A percentile compares a stretch with the other conserved stretches of the same genome.
phyloP scores from a whole-genome alignment of 2,329 filamentous ascomycete genomes.

The Aspergillus neotritici region DNA sequence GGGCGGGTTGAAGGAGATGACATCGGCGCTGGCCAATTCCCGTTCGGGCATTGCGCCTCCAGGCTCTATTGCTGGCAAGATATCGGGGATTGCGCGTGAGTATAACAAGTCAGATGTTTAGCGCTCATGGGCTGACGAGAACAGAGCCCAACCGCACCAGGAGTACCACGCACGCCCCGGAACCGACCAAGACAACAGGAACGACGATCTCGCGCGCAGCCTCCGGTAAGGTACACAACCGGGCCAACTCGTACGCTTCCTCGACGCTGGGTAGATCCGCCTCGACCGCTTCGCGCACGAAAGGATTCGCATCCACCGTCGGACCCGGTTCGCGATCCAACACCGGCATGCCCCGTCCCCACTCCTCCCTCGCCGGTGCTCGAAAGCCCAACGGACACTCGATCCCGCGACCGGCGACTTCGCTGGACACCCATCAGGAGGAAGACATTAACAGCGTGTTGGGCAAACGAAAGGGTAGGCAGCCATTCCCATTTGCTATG shows the following conservation, averaged over 20 bases:
- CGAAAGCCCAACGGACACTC: conserved; percentile 44
- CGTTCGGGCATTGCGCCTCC: conserved; percentile 41
- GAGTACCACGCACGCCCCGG: conserved; percentile 46
- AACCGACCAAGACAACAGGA: conserved; percentile 29
- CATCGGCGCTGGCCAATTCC: conserved; percentile 50
- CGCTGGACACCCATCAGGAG: conserved; percentile 38
- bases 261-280: conserved; percentile 35
- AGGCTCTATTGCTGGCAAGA: conserved; percentile 42
- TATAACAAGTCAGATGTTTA: conserved; percentile 1
- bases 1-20: conserved; percentile 46
- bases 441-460: conserved; percentile 32
- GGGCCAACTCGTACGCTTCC: conserved; percentile 31
- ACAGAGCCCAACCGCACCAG: conserved; percentile 44
- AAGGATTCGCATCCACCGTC: conserved; percentile 53
- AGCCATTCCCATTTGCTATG: conserved; percentile 29
- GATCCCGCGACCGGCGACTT: conserved; percentile 38
- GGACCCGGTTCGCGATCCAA: conserved; percentile 49
- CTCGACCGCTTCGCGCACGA: conserved; percentile 42
- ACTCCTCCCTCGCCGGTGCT: conserved; percentile 49
- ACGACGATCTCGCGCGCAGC: conserved; percentile 19
- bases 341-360: conserved; percentile 43
- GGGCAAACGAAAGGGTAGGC: conserved; percentile 52
- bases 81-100: conserved; percentile 41
- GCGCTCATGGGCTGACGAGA: conserved; percentile 26
- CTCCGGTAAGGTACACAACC: conserved; percentile 40